Conservation (phyloP, 2,329 filamentous ascomycete species). For the Bipolaris cookei region DNA sequence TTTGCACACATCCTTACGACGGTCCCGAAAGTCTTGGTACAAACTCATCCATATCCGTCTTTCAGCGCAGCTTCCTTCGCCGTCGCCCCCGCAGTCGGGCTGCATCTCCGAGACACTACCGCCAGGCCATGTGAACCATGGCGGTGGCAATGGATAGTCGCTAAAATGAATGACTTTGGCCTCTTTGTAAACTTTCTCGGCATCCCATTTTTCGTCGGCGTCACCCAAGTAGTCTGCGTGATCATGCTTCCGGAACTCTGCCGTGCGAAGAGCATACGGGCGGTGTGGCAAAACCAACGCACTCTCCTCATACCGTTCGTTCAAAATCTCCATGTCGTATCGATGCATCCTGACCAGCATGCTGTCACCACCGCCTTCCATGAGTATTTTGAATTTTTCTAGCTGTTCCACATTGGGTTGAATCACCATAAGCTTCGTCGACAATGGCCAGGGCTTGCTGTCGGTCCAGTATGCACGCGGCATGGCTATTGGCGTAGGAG, state of each 20-base stretch:
- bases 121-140: constrained; percentile 60
- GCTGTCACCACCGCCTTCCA: constrained; percentile 36
- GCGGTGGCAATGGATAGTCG: constrained; percentile 74
- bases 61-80: constrained; percentile 45
- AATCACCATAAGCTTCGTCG: constrained; percentile 67
- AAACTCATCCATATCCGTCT: constrained; percentile 54
- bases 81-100: constrained; percentile 51
- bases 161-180: constrained; percentile 74
- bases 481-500: constrained; percentile 67
- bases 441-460: constrained; percentile 60
- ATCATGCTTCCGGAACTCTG: constrained; percentile 65
- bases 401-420: constrained; percentile 64
- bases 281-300: constrained; percentile 70
- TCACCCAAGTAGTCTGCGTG: constrained; percentile 62
- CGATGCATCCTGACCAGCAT: constrained; percentile 45
- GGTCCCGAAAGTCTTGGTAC: constrained; percentile 54
- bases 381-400: constrained; percentile 41
- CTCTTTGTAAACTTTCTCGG: constrained; percentile 61
- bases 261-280: constrained; percentile 65
- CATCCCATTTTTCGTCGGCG: constrained; percentile 63
- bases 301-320: constrained; percentile 64
- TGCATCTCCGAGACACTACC: constrained; percentile 53
- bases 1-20: constrained; percentile 51
- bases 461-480: constrained; percentile 74
- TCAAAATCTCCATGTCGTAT: constrained; percentile 73